Conservation (phyloP, 805 yeast species). For the Kluyveromyces dobzhanskii region DNA sequence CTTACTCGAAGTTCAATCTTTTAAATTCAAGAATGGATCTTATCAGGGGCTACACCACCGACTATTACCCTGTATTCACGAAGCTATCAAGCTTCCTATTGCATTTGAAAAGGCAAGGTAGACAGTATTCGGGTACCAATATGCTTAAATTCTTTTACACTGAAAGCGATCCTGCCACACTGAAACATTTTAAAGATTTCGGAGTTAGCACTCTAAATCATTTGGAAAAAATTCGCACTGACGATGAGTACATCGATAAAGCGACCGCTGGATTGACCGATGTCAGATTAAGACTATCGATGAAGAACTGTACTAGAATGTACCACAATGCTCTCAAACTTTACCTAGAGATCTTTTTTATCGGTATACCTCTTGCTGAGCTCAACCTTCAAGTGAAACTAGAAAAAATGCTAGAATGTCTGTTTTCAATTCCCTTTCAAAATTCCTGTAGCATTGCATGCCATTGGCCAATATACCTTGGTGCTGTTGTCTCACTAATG, state of each 20-base stretch:
- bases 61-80: constrained; percentile 1
- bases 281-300: constrained; percentile 6
- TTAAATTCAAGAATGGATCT: constrained; percentile 1
- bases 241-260: constrained; percentile 1
- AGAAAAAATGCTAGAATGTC: constrained; percentile 8
- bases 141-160: constrained; percentile 6
- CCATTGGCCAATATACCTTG: constrained; percentile 9
- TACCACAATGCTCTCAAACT: constrained; percentile 3
- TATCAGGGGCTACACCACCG: constrained; percentile 2
- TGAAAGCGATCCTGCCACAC: constrained; percentile 1
- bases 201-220: constrained; percentile 4
- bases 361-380: constrained; percentile 2
- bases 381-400: not conserved
- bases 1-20: constrained; percentile 4
- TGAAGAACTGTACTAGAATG: constrained; percentile 6
- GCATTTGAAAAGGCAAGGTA: constrained; percentile 1
- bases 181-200: not conserved
- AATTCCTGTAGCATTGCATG: constrained; percentile 2
- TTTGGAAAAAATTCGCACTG: not conserved
- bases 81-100: not conserved
- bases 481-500: constrained; percentile 5
- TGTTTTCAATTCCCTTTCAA: constrained; percentile 8
- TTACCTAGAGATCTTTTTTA: constrained; percentile 7
- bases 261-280: constrained; percentile 3
- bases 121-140: constrained; percentile 6